Conservation (phyloP, 2,329 filamentous ascomycete genomes). For the Talaromyces atroroseus region DNA sequence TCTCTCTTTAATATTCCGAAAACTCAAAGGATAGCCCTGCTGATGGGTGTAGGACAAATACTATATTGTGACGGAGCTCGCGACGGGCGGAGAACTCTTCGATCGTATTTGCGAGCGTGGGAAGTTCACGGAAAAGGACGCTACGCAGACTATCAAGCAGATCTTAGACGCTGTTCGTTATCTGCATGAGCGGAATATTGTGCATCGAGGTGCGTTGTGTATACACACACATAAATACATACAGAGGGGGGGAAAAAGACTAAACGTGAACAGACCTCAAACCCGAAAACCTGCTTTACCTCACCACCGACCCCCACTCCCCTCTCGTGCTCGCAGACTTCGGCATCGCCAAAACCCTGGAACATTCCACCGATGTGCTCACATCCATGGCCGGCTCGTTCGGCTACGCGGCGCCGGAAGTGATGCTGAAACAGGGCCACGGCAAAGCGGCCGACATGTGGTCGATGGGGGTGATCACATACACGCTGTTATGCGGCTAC, state of each 20-base stretch:
- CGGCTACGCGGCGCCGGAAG: slow-evolving; percentile 93
- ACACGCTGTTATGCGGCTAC: slow-evolving; percentile 95
- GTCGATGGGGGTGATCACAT: slow-evolving; percentile 98
- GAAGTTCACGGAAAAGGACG: slow-evolving; percentile 97
- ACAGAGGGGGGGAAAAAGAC: background rate
- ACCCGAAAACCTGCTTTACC: slow-evolving; percentile 93
- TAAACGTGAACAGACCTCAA: slow-evolving; percentile 67
- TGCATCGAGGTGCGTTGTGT: slow-evolving; percentile 70
- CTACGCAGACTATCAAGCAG: slow-evolving; percentile 90
- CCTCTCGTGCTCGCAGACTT: slow-evolving; percentile 93
- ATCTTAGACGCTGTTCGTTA: slow-evolving; percentile 91
- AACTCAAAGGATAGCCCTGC: no score
- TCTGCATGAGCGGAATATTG: slow-evolving; percentile 88
- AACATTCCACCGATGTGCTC: slow-evolving; percentile 81
- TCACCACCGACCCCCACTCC: slow-evolving; percentile 70
- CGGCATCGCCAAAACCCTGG: slow-evolving; percentile 96
- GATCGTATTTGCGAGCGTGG: slow-evolving; percentile 97
- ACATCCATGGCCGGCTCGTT: slow-evolving; percentile 99
- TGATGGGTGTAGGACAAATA: slow-evolving; percentile 74
- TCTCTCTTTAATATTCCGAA: no score
- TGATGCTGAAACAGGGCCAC: slow-evolving; percentile 96
- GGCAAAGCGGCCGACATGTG: slow-evolving; percentile 99
- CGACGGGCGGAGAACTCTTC: slow-evolving; percentile 92
- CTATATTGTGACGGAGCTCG: slow-evolving; percentile 96
- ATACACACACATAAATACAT: background rate